phyloP scores from a whole-genome alignment of 1,284 basidiomycete species.

The Termitomyces sp. region DNA sequence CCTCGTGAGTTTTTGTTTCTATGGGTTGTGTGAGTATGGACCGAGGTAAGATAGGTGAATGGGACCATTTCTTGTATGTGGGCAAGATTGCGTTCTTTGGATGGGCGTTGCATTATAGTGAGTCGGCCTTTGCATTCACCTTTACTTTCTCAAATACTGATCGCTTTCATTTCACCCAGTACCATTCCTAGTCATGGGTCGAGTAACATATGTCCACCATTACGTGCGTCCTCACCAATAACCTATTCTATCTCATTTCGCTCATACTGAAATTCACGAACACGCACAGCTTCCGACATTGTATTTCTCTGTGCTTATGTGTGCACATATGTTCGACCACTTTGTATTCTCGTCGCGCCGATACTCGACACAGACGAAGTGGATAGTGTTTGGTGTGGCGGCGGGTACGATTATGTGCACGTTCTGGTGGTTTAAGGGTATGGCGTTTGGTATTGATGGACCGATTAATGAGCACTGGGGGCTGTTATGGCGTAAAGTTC shows the following conservation, averaged over 20 bases:
- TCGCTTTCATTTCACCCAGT: slow-evolving; percentile 37
- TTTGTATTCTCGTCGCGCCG: slow-evolving; percentile 78
- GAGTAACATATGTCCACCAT: slow-evolving; percentile 89
- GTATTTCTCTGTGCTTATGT: slow-evolving; percentile 93
- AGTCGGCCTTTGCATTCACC: slow-evolving; percentile 19
- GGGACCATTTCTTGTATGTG: slow-evolving; percentile 94
- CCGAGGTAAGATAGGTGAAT: slow-evolving; percentile 52
- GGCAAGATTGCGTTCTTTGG: slow-evolving; percentile 88
- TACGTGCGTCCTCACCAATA: slow-evolving; percentile 48
- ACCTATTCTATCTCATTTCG: not conserved
- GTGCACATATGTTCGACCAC: slow-evolving; percentile 88
- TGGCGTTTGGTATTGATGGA: slow-evolving; percentile 88
- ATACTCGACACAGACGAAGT: slow-evolving; percentile 61
- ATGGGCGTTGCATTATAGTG: slow-evolving; percentile 89
- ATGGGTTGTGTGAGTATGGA: not conserved
- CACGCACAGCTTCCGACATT: slow-evolving; percentile 77
- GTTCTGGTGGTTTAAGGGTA: slow-evolving; percentile 93
- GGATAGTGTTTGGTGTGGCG: slow-evolving; percentile 63
- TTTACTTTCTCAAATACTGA: not conserved
- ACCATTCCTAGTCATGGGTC: slow-evolving; percentile 95
- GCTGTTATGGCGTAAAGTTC: slow-evolving; percentile 74
- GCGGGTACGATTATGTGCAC: slow-evolving; percentile 60
- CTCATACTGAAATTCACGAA: not conserved
- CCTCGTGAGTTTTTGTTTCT: slow-evolving; percentile 46
- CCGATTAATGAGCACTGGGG: slow-evolving; percentile 79